phyloP scores from a whole-genome alignment of 2,329 filamentous ascomycete genomes.

The Drechslera avenae region DNA sequence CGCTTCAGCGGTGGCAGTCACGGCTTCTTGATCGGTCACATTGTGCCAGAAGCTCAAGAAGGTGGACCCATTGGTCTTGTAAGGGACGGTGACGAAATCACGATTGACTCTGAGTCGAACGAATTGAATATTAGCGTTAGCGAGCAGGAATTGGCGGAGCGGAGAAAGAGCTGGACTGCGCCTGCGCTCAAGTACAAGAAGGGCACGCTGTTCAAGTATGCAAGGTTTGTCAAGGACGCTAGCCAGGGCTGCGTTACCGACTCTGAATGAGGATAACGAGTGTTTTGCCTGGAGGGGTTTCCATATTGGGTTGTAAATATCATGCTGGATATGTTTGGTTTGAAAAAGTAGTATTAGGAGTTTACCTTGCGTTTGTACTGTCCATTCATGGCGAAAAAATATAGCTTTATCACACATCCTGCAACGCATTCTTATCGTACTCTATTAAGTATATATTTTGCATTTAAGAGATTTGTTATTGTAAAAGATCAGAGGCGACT shows the following conservation, averaged over 20 bases:
- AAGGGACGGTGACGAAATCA: constrained; percentile 78
- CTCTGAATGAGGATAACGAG: constrained; percentile 31
- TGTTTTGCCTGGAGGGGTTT: background rate
- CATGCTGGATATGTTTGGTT: background rate
- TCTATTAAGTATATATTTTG: too few species aligned
- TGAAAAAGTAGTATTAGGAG: constrained; percentile 1
- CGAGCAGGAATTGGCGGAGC: constrained; percentile 63
- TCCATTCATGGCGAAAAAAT: too few species aligned
- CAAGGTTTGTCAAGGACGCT: constrained; percentile 61
- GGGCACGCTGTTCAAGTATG: constrained; percentile 66
- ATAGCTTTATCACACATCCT: too few species aligned
- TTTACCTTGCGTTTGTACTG: too few species aligned
- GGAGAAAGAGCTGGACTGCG: constrained; percentile 59
- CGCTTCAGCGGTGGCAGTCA: constrained; percentile 82
- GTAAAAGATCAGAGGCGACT: too few species aligned
- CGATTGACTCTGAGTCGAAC: constrained; percentile 79
- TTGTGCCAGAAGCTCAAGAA: constrained; percentile 84
- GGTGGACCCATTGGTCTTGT: constrained; percentile 85
- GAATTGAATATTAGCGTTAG: constrained; percentile 69
- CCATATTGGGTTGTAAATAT: background rate
- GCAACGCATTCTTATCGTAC: too few species aligned
- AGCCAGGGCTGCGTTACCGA: constrained; percentile 66
- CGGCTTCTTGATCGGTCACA: constrained; percentile 86
- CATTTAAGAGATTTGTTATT: too few species aligned
- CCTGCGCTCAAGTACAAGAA: constrained; percentile 62